Percentiles rank a stretch among this genome's conserved stretches.
Evolutionary conservation across 805 yeast genomes (phyloP).

Genomic region (Blastobotrys peoriensis): DNA sequence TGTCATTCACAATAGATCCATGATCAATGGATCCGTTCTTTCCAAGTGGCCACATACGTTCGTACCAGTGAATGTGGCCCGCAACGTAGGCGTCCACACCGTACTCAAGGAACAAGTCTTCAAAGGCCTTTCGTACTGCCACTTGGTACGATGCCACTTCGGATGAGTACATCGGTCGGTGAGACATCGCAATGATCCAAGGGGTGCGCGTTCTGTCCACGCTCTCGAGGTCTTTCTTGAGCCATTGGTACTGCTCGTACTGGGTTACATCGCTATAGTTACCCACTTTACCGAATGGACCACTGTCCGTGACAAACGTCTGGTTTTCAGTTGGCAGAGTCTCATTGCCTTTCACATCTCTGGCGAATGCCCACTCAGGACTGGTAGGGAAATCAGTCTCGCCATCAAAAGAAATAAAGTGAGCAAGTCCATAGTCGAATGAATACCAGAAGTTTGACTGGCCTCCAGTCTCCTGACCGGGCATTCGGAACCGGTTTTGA

Average conservation of each 20-base stretch:
- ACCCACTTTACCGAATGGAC: constrained; percentile 14
- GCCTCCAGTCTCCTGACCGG: constrained; percentile 24
- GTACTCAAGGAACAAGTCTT: constrained; percentile 13
- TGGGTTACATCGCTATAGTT: constrained; percentile 10
- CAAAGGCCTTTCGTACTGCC: constrained; percentile 17
- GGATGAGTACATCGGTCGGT: constrained; percentile 29
- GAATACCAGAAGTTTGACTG: constrained; percentile 30
- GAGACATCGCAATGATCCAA: constrained; percentile 25
- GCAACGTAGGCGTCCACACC: constrained; percentile 21
- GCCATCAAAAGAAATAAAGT: constrained; percentile 26
- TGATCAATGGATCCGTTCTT: constrained; percentile 19
- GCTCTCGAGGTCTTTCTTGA: constrained; percentile 23
- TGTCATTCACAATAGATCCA: constrained; percentile 8
- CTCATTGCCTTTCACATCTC: constrained; percentile 14
- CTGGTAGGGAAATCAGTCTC: constrained; percentile 28
- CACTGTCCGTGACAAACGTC: constrained; percentile 15
- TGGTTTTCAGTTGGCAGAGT: constrained; percentile 12
- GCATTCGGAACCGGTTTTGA: constrained; percentile 28
- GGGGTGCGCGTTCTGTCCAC: constrained; percentile 28
- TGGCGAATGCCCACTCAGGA: constrained; percentile 14
- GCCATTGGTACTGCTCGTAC: constrained; percentile 26
- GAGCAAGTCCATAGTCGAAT: constrained; percentile 29
- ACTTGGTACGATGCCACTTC: constrained; percentile 15
- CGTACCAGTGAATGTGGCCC: constrained; percentile 26
- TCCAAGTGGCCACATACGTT: constrained; percentile 16